Evolutionary conservation across 495 filamentous ascomycete species (phyloP), one percentile per base, ranked within the genome.

Genomic region (Articulospora tetracladia): DNA sequence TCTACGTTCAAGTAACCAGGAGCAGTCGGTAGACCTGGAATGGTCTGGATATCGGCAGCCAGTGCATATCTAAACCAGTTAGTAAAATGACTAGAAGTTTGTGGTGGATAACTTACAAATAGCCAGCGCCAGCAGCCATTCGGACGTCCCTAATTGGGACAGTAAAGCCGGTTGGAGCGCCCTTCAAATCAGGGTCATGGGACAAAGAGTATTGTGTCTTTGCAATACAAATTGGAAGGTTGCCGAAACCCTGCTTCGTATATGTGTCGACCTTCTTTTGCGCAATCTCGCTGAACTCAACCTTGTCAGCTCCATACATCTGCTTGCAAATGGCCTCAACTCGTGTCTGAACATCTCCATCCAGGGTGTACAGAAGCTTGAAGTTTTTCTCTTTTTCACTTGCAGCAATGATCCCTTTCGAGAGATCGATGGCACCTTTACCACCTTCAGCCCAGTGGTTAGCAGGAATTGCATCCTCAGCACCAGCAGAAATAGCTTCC

Each of bases 381-480:
- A 96, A 96, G 68, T 95, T 76, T 77, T 95, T 96, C 17, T 87
- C 86, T 75, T 92, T 91, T 66, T 88, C 85, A 66, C 88, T 85
- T 22, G 93, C 88, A 2, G 84, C 81, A 63, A 98, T 87, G 44
- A 98, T 90, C 41, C 85, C 88, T 72, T 92, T 88, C 58, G 93
- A 94, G 54, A 98, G 82, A 60, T 96, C 90, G 41, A 97, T 74
- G 27, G 94, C 94, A 41, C 94, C 94, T 69, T 86, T 86, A 59
- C 94, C 94, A 70, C 94, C 94, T 72, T 97, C 89, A 55, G 94
- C 92, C 91, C 92, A 98, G 80, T 98, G 94, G 73, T 95, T 96
- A 32, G 94, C 91, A 36, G 92, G 78, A 67, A 98, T 88, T 25
- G 94, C 94, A 69, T 97, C 93, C 72, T 93, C 89, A 3, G 94